These are phyloP conservation scores for Lodderomyces parapsilosis DNA, from an alignment of 1,139 yeast genomes.

Conservation along the genomic window DNA sequence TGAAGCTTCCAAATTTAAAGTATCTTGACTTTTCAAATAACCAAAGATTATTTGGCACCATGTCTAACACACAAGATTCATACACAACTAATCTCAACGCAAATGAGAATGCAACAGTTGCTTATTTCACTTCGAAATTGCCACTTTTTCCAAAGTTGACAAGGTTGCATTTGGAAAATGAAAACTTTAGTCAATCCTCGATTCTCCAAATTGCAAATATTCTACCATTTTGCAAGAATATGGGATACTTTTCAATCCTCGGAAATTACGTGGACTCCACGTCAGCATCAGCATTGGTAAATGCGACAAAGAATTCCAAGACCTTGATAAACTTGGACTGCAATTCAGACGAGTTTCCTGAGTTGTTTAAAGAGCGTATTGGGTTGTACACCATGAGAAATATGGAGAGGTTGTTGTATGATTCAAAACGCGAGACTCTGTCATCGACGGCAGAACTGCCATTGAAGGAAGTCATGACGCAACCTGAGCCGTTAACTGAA, in stretches of 20 bases:
- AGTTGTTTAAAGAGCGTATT: constrained; percentile 52
- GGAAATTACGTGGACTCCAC: constrained; percentile 57
- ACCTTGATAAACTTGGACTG: constrained; percentile 42
- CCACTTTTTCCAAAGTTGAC: constrained; percentile 59
- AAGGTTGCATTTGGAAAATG: constrained; percentile 62
- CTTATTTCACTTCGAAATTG: constrained; percentile 49
- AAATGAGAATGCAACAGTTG: constrained; percentile 22
- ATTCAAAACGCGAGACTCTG: constrained; percentile 14
- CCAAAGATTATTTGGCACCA: constrained; percentile 49
- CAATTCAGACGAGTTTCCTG: constrained; percentile 38
- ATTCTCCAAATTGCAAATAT: constrained; percentile 58
- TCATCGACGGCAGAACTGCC: constrained; percentile 3
- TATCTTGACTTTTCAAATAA: constrained; percentile 71
- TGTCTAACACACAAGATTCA: constrained; percentile 7
- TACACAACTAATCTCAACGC: neutral
- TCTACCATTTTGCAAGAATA: constrained; percentile 57
- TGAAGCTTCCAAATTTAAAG: constrained; percentile 51
- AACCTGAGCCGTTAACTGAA: constrained; percentile 29
- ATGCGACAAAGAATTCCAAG: constrained; percentile 41
- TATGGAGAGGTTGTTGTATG: constrained; percentile 50
- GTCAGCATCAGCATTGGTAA: constrained; percentile 39
- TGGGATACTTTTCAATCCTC: constrained; percentile 57
- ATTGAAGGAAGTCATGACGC: constrained; percentile 1
- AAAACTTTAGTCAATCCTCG: constrained; percentile 46
- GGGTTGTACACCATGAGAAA: constrained; percentile 71